Conservation (phyloP, 139 green algal species). For the Closterium sp. region DNA sequence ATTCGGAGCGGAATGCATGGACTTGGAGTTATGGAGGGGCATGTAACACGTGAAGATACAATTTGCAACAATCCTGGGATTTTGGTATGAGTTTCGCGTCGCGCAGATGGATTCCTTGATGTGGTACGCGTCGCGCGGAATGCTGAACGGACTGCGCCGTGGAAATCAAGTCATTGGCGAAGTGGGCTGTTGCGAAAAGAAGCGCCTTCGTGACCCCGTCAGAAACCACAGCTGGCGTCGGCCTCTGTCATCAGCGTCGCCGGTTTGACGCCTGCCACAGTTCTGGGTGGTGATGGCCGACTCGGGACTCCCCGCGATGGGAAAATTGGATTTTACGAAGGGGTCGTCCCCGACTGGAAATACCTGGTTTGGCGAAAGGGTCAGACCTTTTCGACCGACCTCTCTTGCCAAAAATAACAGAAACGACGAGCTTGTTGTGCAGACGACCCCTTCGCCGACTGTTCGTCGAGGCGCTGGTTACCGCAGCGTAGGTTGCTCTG, state of each 20-base stretch:
- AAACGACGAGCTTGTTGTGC: not conserved
- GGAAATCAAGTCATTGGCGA: not conserved
- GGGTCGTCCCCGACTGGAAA: not conserved
- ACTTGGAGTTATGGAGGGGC: no score
- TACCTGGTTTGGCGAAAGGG: not conserved
- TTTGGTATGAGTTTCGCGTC: not conserved
- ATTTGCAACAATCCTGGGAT: no score
- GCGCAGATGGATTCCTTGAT: not conserved
- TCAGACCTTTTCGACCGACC: not conserved
- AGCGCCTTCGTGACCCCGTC: not conserved
- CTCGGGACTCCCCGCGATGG: not conserved
- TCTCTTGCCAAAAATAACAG: not conserved
- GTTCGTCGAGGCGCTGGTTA: no score
- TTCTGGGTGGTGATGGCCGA: not conserved
- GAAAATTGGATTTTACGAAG: not conserved
- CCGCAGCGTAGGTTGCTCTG: not conserved
- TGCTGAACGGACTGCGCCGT: not conserved
- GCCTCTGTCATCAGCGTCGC: not conserved
- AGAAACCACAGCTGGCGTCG: not conserved
- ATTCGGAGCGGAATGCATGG: no score
- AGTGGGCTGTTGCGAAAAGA: not conserved
- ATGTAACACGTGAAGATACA: no score
- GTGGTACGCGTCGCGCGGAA: no score
- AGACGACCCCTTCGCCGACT: no score
- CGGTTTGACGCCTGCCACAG: not conserved